A percentile compares a stretch with the other conserved stretches of the same genome.
phyloP scores from a whole-genome alignment of 441 rosid genomes.

The Gossypium trilobum region DNA sequence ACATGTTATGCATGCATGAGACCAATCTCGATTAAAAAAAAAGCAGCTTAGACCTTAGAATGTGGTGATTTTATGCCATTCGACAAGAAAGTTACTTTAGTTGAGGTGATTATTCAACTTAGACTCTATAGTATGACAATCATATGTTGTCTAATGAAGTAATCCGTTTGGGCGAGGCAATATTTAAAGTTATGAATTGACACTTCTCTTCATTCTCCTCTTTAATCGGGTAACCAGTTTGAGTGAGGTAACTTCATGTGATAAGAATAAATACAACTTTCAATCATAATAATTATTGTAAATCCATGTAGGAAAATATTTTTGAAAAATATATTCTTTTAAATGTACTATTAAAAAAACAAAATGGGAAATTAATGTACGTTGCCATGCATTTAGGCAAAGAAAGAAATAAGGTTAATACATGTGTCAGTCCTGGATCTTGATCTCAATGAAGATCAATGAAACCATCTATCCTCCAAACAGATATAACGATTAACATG shows the following conservation, averaged over 20 bases:
- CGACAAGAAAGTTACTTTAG: neutral
- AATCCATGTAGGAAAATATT: neutral
- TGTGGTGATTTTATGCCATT: neutral
- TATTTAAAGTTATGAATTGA: too few species aligned
- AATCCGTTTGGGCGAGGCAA: neutral
- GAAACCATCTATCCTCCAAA: neutral
- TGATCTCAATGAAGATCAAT: slow-evolving; percentile 7
- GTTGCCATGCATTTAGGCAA: slow-evolving; percentile 4
- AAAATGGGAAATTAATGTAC: neutral
- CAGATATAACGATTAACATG: slow-evolving; percentile 25
- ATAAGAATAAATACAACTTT: too few species aligned
- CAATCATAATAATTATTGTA: neutral
- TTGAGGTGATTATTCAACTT: neutral
- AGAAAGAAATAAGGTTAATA: neutral
- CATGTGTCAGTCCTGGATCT: neutral
- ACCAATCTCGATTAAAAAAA: too few species aligned
- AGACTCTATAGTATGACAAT: neutral
- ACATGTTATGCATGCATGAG: too few species aligned
- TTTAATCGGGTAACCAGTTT: too few species aligned
- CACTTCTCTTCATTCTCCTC: too few species aligned
- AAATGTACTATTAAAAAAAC: neutral
- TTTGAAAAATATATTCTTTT: neutral
- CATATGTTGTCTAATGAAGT: neutral
- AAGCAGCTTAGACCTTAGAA: too few species aligned
- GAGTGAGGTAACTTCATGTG: too few species aligned